phyloP scores from a whole-genome alignment of 495 filamentous ascomycete genomes.

The Podospora didyma region DNA sequence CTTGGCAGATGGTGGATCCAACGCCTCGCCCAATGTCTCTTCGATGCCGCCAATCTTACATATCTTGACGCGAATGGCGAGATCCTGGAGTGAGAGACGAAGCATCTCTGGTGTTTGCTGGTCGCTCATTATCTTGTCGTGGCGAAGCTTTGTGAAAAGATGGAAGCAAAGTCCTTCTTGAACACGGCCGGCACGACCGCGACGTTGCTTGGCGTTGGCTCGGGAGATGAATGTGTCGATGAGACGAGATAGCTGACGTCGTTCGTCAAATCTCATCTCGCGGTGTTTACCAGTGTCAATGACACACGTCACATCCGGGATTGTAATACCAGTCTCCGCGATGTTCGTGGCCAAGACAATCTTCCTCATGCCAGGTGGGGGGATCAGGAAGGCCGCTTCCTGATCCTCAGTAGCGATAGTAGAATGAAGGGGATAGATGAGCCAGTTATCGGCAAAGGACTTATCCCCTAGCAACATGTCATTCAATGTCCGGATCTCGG shows the following conservation, averaged over 20 bases:
- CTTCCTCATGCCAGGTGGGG: slow-evolving; percentile 76
- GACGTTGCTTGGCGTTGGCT: slow-evolving; percentile 90
- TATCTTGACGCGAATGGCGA: slow-evolving; percentile 94
- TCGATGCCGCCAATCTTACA: slow-evolving; percentile 92
- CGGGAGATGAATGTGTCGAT: slow-evolving; percentile 90
- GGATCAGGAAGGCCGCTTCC: slow-evolving; percentile 82
- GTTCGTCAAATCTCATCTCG: slow-evolving; percentile 93
- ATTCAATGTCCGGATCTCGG: slow-evolving; percentile 84
- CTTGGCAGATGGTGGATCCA: slow-evolving; percentile 84
- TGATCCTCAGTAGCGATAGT: slow-evolving; percentile 95
- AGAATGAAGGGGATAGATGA: slow-evolving; percentile 84
- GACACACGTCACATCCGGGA: slow-evolving; percentile 93
- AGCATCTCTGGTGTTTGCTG: slow-evolving; percentile 96
- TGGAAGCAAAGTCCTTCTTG: slow-evolving; percentile 94
- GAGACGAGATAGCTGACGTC: slow-evolving; percentile 81
- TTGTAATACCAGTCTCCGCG: slow-evolving; percentile 95
- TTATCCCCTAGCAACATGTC: slow-evolving; percentile 72
- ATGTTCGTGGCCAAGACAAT: slow-evolving; percentile 96
- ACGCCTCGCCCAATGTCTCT: slow-evolving; percentile 78
- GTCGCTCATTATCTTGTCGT: slow-evolving; percentile 74
- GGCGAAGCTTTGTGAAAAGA: slow-evolving; percentile 81
- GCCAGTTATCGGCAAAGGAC: slow-evolving; percentile 65
- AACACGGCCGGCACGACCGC: slow-evolving; percentile 93
- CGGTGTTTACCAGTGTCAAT: slow-evolving; percentile 94
- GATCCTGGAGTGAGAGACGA: slow-evolving; percentile 85